Evolutionary conservation across 805 yeast species (phyloP), one percentile per base, ranked within the genome.

Genomic region (Yamadazyma phyllophila): DNA sequence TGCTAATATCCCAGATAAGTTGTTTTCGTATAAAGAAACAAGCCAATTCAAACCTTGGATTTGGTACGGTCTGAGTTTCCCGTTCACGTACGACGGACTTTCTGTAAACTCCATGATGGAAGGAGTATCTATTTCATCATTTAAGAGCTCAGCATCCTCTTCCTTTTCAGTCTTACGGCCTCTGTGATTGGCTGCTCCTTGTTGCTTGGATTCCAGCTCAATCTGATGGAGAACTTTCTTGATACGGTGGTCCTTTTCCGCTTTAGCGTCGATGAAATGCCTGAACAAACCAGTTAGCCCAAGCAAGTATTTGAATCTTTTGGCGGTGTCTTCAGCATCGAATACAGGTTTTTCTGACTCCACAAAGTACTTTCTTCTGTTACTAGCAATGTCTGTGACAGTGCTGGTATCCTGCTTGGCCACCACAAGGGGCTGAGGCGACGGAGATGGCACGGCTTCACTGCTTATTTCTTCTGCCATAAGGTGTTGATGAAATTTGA

Each of bases 161-260:
- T 92, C 97, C 65, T 88, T 85, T 65, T 94, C 98, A 0, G 96
- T 82, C 59, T 91, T 94, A 52, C 97, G 77, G 44, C 87, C 81
- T 40, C 94, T 82, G 17, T 45, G 46, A 45, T 69, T 72, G 41
- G 69, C 45, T 9, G 55, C 49, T 2, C 44, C 32, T 4, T 8
- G 17, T 12, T n/a, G 13, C 4, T 16, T 10, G 9, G 24, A 2
- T 2, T 43, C 49, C 26, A 11, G 14, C 36, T 48, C 45, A 12
- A 78, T 58, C 36, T 65, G 52, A 20, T 75, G 69, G 46, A 83
- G 62, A 5, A 83, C 84, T 49, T 73, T 62, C 41, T 72, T 70
- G 56, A 83, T 80, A 17, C 65, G 69, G 10, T 79, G 77, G 62
- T 85, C 89, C 51, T 74, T 80, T 36, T 70, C 71, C 4, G 89